Evolutionary conservation across 768 basidiomycete species (phyloP).

Genomic region (Hypholoma fasciculare): DNA sequence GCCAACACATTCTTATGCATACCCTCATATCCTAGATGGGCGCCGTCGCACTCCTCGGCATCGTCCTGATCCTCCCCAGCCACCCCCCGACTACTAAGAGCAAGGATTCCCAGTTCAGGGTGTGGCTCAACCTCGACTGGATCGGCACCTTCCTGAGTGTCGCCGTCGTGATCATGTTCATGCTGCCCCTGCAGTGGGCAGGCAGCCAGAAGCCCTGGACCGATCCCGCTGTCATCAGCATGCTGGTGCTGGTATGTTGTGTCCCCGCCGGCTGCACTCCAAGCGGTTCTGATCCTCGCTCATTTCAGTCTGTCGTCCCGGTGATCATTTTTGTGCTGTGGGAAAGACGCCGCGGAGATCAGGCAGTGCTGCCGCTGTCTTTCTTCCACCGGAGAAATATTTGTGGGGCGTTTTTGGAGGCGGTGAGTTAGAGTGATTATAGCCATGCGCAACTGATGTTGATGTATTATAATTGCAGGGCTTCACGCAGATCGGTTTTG

Average conservation of each 20-base stretch:
- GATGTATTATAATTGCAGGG: not conserved
- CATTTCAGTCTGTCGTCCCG: not conserved
- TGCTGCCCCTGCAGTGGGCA: slow-evolving; percentile 50
- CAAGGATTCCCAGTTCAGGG: slow-evolving; percentile 9
- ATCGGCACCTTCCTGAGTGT: slow-evolving; percentile 32
- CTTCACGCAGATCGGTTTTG: not conserved
- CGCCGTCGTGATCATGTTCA: slow-evolving; percentile 31
- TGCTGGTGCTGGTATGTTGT: not conserved
- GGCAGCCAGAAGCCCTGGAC: slow-evolving; percentile 46
- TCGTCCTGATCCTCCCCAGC: slow-evolving; percentile 17
- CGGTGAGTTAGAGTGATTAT: not conserved
- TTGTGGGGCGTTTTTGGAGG: slow-evolving; percentile 1
- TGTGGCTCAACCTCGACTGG: slow-evolving; percentile 39
- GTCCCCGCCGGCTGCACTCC: no score
- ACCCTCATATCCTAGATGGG: slow-evolving; percentile 12
- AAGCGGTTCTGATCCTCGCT: not conserved
- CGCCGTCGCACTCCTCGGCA: slow-evolving; percentile 8
- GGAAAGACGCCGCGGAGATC: slow-evolving; percentile 1
- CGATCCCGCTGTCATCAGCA: slow-evolving; percentile 30
- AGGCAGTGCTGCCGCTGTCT: slow-evolving; percentile 3
- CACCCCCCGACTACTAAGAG: slow-evolving; percentile 8
- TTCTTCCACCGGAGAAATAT: slow-evolving; percentile 4
- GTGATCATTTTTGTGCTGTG: not conserved
- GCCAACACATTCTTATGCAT: slow-evolving; percentile 1
- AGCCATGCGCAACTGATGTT: no score